Evolutionary conservation across 371 early-diverging fungal species (phyloP), one percentile per base, ranked within the genome.

Genomic region (Blastocladiella emersonii): DNA sequence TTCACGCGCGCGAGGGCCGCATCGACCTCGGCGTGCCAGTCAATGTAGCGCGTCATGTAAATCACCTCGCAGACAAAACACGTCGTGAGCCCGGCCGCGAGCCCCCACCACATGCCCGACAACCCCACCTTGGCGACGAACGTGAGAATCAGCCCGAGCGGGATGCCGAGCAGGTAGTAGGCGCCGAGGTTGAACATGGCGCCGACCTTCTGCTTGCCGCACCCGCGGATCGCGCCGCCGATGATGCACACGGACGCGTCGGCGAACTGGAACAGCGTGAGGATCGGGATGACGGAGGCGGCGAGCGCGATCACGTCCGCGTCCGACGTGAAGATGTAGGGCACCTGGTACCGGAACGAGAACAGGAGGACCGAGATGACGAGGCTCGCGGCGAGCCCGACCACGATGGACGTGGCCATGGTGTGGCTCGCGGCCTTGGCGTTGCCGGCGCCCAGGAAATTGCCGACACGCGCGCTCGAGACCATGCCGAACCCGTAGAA

Each of bases 381-480:
- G 13, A 59, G 27, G 17, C 75, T 74, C 56, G 82, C 69, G 2
- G 72, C 63, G 3, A 78, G 35, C 12, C 78, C 75, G 56, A 82
- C 71, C 3, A 74, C 23, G 2, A 85, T 56, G 13, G 84, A 76
- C 23, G 75, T 67, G 41, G 63, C 63, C 34, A 80, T 67, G 0
- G 83, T 67, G n/a, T 67, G 65, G 23, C 57, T 63, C 19, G 87
- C 85, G n/a, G 70, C 71, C 13, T 69, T 63, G 1, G 76, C 67
- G 1, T 66, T 67, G 2, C 67, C 66, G 27, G 72, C 76, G 0
- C 90, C 90, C 10, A 90, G 65, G 3, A 83, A 70, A 66, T 88
- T 86, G n/a, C 95, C 95, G 1, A 91, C 85, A 2, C 88, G 81
- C 32, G 85, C 90, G 30, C 86, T 80, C 0, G 85, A 76, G 3